phyloP scores from a whole-genome alignment of 2,329 filamentous ascomycete genomes.

The Beauveria pseudobassiana region DNA sequence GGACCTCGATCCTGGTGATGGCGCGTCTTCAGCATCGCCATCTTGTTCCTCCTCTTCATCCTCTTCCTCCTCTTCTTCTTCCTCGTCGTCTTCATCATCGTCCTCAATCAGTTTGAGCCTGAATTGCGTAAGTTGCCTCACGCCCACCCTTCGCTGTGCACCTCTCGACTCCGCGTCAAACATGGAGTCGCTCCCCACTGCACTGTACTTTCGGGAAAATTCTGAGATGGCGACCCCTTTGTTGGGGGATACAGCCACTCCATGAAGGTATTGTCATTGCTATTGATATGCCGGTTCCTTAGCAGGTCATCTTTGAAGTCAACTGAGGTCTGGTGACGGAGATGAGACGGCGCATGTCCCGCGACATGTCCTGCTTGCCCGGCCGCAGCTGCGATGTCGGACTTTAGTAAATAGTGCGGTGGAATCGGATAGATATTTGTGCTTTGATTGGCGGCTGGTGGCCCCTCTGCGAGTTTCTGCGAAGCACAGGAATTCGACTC shows the following conservation, averaged over 20 bases:
- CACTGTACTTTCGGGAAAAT: not conserved
- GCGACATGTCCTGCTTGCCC: not conserved
- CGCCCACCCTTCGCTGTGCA: not conserved
- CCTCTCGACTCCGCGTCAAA: not conserved
- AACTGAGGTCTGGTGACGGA: slow-evolving; percentile 3
- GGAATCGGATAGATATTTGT: not conserved
- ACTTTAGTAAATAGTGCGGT: not conserved
- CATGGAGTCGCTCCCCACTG: slow-evolving; percentile 7
- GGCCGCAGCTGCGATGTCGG: not conserved
- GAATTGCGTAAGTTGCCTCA: slow-evolving; percentile 7
- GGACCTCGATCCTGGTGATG: not conserved
- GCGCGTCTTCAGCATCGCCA: not conserved
- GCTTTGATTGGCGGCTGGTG: not conserved
- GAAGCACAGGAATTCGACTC: not conserved
- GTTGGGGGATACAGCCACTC: slow-evolving; percentile 2
- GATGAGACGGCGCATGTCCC: not conserved
- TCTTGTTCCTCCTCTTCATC: slow-evolving; percentile 1
- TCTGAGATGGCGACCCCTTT: not conserved
- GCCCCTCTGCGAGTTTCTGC: not conserved
- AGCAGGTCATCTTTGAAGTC: slow-evolving; percentile 9
- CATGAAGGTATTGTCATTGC: slow-evolving; percentile 4
- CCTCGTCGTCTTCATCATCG: not conserved
- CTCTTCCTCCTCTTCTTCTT: not conserved
- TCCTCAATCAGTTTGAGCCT: not conserved
- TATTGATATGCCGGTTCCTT: not conserved